Evolutionary conservation across 768 basidiomycete species (phyloP), one percentile per base, ranked within the genome.

Genomic region (Myochromella boudieri): DNA sequence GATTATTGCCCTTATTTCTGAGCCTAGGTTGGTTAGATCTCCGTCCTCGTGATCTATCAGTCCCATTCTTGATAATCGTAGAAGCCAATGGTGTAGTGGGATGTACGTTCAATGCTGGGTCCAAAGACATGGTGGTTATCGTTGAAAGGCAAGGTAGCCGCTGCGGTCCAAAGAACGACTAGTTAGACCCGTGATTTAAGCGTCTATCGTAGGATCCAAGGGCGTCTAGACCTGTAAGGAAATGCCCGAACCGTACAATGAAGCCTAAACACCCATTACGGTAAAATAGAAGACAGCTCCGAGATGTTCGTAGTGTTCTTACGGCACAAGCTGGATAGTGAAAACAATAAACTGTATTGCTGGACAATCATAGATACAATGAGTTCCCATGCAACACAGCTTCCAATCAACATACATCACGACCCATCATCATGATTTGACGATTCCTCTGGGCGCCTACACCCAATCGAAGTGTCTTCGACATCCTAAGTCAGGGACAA

Each of bases 401-500:
- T 41, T 41, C 11, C 28, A 14, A 32, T 27, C 37, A 26, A 44
- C 17, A 44, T 21, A 14, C n/a, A 20, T 33, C 26, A n/a, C 26
- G n/a, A 37, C 26, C 14, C 27, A 26, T 29, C 26, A 42, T 21
- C 21, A 38, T 37, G 42, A 26, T 15, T 5, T 36, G 28, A 20
- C 40, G 14, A 37, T 29, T 17, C 29, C 41, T 21, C 15, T 40
- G 41, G 37, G 42, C 37, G 42, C 42, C 45, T 38, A 38, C 29
- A 40, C 28, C 51, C 37, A 6, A 24, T 18, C 32, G 17, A 20
- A 29, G 10, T n/a, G 37, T 25, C 17, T 44, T 29, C 24, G 45
- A 39, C 17, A 18, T 22, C 32, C 24, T 15, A 12, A 29, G 48
- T 53, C 39, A 53, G 52, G 48, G 47, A 26, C 42, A 53, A 45